phyloP scores from a whole-genome alignment of 2,329 filamentous ascomycete genomes.

The Monilinia fructigena region DNA sequence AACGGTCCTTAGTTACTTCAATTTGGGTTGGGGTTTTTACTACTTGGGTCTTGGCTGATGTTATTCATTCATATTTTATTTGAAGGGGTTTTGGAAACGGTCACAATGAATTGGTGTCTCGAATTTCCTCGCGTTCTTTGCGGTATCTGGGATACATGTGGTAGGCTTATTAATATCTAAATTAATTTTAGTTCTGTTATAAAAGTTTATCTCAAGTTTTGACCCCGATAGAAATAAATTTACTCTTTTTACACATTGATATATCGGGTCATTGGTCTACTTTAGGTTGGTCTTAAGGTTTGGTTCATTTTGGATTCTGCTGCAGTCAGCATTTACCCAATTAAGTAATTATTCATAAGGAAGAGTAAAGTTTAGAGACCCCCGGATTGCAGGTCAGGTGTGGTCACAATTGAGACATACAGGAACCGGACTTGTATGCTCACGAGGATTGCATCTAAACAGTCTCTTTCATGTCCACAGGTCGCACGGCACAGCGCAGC shows the following conservation, averaged over 20 bases:
- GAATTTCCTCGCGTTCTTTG: neutral
- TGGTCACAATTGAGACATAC: slow-evolving; percentile 15
- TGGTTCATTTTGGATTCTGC: neutral
- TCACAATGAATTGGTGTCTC: slow-evolving; percentile 16
- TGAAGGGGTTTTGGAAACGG: slow-evolving; percentile 3
- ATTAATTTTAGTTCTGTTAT: slow-evolving; percentile 10
- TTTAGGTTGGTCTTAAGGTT: neutral
- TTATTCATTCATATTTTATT: neutral
- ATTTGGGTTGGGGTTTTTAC: neutral
- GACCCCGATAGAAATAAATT: neutral
- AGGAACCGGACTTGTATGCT: slow-evolving; percentile 17
- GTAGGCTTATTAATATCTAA: slow-evolving; percentile 11
- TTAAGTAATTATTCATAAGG: slow-evolving; percentile 1
- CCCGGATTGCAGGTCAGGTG: slow-evolving; percentile 11
- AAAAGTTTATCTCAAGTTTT: neutral
- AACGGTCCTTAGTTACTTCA: slow-evolving; percentile 1
- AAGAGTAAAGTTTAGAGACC: neutral
- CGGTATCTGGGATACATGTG: neutral
- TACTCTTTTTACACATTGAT: neutral
- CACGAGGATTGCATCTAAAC: slow-evolving; percentile 2
- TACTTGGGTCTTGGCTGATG: slow-evolving; percentile 5
- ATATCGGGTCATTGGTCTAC: neutral
- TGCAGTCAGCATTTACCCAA: slow-evolving; percentile 15
- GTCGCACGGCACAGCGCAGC: slow-evolving; percentile 6
- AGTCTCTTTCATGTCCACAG: slow-evolving; percentile 4